Evolutionary conservation across 768 basidiomycete species (phyloP).

Genomic region (Leccinum aurantiacum): DNA sequence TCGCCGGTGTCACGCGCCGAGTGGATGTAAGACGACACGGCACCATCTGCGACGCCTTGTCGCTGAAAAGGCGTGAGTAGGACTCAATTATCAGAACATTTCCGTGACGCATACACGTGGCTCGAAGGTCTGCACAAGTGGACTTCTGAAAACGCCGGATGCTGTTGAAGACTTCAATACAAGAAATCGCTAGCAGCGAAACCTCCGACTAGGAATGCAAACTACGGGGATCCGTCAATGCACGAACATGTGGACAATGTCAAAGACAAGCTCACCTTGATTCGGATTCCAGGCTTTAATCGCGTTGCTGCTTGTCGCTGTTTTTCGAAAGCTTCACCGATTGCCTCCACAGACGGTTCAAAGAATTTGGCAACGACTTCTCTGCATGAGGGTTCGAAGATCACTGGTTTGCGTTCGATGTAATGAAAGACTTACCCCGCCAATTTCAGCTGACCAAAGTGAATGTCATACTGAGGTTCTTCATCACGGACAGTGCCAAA

Average conservation of each 20-base stretch:
- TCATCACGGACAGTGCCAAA: slow-evolving; percentile 38
- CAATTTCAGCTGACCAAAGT: slow-evolving; percentile 37
- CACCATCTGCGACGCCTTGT: not conserved
- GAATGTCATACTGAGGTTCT: slow-evolving; percentile 35
- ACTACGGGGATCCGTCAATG: slow-evolving; percentile 11
- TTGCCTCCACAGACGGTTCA: slow-evolving; percentile 40
- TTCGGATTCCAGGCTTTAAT: slow-evolving; percentile 19
- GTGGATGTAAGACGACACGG: slow-evolving; percentile 35
- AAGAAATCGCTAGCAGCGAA: not conserved
- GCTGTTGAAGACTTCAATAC: not conserved
- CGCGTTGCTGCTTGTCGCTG: slow-evolving; percentile 23
- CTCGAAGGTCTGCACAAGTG: not conserved
- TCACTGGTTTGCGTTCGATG: not conserved
- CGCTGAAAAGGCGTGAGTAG: not conserved
- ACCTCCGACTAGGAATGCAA: slow-evolving; percentile 20
- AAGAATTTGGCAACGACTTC: slow-evolving; percentile 41
- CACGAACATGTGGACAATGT: not conserved
- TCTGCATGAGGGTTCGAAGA: slow-evolving; percentile 15
- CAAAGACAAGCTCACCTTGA: slow-evolving; percentile 19
- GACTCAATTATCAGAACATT: not conserved
- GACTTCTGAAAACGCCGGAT: not conserved
- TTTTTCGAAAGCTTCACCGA: slow-evolving; percentile 34
- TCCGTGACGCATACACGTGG: not conserved
- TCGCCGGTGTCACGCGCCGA: slow-evolving; percentile 31
- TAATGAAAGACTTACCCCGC: slow-evolving; percentile 29